Evolutionary conservation across 106 monocot genomes (phyloP).

Genomic region (Dioscorea alata): DNA sequence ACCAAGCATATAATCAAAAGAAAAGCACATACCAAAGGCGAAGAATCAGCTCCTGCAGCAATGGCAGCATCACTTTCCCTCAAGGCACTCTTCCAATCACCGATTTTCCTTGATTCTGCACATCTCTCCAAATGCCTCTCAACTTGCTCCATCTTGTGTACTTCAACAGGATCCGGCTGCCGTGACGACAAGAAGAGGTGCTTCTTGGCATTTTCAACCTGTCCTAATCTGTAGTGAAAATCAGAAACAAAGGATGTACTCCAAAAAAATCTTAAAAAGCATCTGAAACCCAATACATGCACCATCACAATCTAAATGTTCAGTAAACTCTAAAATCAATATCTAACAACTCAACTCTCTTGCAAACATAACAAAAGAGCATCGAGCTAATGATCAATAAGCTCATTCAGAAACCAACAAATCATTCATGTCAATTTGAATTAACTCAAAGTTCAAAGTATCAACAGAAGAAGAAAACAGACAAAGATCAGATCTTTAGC

Average conservation of each 20-base stretch:
- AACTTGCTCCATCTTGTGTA: constrained; percentile 60
- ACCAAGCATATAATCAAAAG: too few species aligned
- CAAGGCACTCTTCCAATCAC: constrained; percentile 74
- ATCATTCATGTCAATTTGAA: background rate
- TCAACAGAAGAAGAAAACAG: background rate
- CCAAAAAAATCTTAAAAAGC: too few species aligned
- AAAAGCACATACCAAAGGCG: constrained; percentile 37
- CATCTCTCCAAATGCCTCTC: constrained; percentile 56
- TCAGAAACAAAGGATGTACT: background rate
- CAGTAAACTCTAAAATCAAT: too few species aligned
- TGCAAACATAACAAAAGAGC: background rate
- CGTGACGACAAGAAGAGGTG: constrained; percentile 38
- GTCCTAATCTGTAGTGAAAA: constrained; percentile 55
- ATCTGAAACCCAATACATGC: too few species aligned
- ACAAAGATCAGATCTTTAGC: background rate
- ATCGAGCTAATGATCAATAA: background rate
- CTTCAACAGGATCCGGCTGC: constrained; percentile 43
- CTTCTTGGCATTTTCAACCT: constrained; percentile 51
- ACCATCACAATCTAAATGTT: too few species aligned
- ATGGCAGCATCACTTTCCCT: constrained; percentile 77
- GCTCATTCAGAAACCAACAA: background rate
- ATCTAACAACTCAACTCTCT: too few species aligned
- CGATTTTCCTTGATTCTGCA: constrained; percentile 42
- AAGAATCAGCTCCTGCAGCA: constrained; percentile 65
- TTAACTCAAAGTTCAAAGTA: background rate